Percentiles rank a stretch among this genome's conserved stretches.
Evolutionary conservation across 495 filamentous ascomycete genomes (phyloP).

Genomic region (Letharia columbiana): DNA sequence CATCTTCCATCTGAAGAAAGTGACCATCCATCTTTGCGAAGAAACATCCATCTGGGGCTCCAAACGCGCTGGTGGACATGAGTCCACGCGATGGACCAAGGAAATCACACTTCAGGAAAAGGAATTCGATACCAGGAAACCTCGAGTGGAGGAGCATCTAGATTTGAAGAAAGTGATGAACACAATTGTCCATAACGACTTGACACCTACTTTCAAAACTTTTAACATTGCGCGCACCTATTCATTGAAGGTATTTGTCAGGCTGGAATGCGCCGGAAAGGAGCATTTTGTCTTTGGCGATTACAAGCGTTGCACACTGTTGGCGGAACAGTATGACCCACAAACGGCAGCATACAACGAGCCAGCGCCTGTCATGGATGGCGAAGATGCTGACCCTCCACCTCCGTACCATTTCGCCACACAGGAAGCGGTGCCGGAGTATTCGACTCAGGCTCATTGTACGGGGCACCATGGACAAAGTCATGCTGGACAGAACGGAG

Average conservation of each 20-base stretch:
- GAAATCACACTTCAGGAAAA: neutral
- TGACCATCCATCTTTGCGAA: neutral
- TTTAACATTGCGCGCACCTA: constrained; percentile 6
- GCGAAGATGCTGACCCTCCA: constrained; percentile 1
- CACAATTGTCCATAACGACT: neutral
- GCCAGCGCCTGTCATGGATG: neutral
- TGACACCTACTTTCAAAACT: neutral
- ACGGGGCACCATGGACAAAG: neutral
- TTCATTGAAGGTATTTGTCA: neutral
- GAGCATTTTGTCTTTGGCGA: neutral
- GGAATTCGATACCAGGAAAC: neutral
- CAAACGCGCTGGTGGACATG: neutral
- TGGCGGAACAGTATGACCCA: neutral
- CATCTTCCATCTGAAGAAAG: constrained; percentile 3
- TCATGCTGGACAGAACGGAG: neutral
- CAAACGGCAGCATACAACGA: neutral
- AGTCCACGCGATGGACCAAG: neutral
- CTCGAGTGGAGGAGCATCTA: neutral
- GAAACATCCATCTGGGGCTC: neutral
- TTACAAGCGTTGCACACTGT: constrained; percentile 1
- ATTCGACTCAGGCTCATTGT: neutral
- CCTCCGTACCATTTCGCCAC: neutral
- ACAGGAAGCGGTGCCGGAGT: neutral
- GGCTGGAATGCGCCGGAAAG: constrained; percentile 1
- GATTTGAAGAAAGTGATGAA: constrained; percentile 2